phyloP scores from a whole-genome alignment of 805 yeast species.

The Candida xyloterini region DNA sequence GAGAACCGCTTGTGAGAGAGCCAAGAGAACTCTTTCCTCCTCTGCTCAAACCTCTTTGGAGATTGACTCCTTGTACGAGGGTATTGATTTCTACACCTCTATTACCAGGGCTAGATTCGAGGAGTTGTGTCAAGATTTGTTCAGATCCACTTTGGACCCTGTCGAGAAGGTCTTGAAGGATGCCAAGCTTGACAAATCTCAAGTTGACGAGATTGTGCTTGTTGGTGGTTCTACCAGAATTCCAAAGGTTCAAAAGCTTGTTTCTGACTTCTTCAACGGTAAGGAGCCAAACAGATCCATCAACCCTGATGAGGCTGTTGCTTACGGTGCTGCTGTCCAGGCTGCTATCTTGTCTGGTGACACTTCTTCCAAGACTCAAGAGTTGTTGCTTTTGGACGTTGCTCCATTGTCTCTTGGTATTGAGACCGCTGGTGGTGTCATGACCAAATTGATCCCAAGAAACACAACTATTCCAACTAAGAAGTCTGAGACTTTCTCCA shows the following conservation, averaged over 20 bases:
- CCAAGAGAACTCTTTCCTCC: slow-evolving; percentile 96
- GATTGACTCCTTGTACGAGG: slow-evolving; percentile 92
- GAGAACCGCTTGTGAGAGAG: slow-evolving; percentile 99
- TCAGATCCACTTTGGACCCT: slow-evolving; percentile 92
- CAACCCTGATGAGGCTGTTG: slow-evolving; percentile 99
- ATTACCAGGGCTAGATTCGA: slow-evolving; percentile 98
- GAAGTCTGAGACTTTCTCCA: slow-evolving; percentile 13
- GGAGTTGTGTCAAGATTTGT: slow-evolving; percentile 88
- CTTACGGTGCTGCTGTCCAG: slow-evolving; percentile 99
- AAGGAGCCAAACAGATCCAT: slow-evolving; percentile 95
- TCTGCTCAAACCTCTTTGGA: slow-evolving; percentile 95
- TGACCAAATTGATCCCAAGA: slow-evolving; percentile 14
- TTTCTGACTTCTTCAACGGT: slow-evolving; percentile 95
- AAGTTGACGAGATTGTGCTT: slow-evolving; percentile 86
- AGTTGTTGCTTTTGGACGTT: slow-evolving; percentile 11
- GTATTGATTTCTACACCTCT: slow-evolving; percentile 92
- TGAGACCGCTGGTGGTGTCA: slow-evolving; percentile 15
- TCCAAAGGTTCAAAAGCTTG: slow-evolving; percentile 94
- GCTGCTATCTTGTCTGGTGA: slow-evolving; percentile 65
- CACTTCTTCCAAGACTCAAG: slow-evolving; percentile 14
- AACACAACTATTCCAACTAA: slow-evolving; percentile 13
- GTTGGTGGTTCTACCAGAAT: slow-evolving; percentile 99
- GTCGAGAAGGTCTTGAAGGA: slow-evolving; percentile 82
- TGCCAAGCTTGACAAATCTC: slow-evolving; percentile 60
- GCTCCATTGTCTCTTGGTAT: slow-evolving; percentile 15